Evolutionary conservation across 192 early-diverging fungal genomes (phyloP).

Genomic region (Gryganskiella cystojenkinii): DNA sequence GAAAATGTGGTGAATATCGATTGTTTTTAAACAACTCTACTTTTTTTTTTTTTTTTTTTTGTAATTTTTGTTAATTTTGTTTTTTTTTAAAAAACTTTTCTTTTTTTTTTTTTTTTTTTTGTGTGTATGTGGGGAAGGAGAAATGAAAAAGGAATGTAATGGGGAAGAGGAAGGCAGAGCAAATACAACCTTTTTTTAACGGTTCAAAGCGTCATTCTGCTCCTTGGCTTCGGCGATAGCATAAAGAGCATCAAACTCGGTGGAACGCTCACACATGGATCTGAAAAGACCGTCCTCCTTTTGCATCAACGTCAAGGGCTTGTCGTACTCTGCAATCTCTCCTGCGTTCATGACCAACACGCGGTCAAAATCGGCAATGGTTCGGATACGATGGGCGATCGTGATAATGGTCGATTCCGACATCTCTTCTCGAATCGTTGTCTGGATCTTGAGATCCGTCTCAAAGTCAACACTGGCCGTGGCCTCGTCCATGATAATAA

Average conservation of each 20-base stretch:
- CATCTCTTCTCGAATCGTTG: slow-evolving; percentile 83
- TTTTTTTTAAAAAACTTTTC: too few relatives aligned
- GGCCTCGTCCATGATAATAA: slow-evolving; percentile 88
- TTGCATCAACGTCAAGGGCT: slow-evolving; percentile 78
- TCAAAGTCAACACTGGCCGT: slow-evolving; percentile 89
- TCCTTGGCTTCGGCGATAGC: slow-evolving; percentile 67
- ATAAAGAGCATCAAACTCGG: slow-evolving; percentile 79
- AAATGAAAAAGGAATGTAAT: neutral
- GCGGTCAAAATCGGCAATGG: slow-evolving; percentile 87
- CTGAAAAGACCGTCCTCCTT: slow-evolving; percentile 73
- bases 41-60: slow-evolving; percentile 2
- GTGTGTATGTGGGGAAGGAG: neutral
- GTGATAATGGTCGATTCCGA: slow-evolving; percentile 79
- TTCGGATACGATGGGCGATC: slow-evolving; percentile 90
- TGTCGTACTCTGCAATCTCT: slow-evolving; percentile 81
- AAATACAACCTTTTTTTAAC: too few relatives aligned
- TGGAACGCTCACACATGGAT: slow-evolving; percentile 83
- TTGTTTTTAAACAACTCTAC: neutral
- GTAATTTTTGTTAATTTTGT: neutral
- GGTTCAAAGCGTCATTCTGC: too few relatives aligned
- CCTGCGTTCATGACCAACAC: slow-evolving; percentile 87
- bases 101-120: neutral
- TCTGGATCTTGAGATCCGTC: slow-evolving; percentile 88
- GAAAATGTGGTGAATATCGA: neutral
- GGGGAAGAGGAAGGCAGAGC: too few relatives aligned